Evolutionary conservation across 129 eudicot genomes (phyloP).

Genomic region (Heracleum sosnowskyi): DNA sequence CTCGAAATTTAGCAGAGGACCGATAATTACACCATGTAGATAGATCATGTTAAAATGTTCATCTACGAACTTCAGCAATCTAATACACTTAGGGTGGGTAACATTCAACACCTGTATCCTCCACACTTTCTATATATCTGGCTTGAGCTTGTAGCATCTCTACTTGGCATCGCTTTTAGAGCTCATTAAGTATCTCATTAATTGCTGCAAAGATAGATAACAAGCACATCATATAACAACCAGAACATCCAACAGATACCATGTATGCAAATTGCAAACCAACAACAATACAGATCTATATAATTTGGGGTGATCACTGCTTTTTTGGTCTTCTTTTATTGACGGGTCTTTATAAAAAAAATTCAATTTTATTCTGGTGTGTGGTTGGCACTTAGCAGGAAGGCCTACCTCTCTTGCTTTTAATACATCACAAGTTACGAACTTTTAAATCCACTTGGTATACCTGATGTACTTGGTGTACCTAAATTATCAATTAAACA

Average conservation of each 20-base stretch:
- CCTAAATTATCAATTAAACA: too few species aligned
- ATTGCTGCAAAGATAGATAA: conserved; percentile 47
- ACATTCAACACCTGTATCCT: conserved; percentile 47
- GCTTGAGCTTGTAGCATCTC: conserved; percentile 13
- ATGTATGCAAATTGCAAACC: neutral
- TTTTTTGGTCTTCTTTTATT: too few species aligned
- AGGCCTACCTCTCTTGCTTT: too few species aligned
- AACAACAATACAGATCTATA: too few species aligned
- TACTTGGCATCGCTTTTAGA: conserved; percentile 24
- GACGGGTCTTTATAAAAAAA: too few species aligned
- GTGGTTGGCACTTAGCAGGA: too few species aligned
- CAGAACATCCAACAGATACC: neutral
- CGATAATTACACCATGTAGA: neutral
- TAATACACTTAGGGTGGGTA: neutral
- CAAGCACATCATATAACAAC: neutral
- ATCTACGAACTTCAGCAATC: neutral
- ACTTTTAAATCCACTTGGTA: too few species aligned
- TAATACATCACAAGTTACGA: too few species aligned
- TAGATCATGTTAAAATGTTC: conserved; percentile 1
- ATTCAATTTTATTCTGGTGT: too few species aligned
- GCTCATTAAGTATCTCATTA: conserved; percentile 61
- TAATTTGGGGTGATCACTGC: too few species aligned
- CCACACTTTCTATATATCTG: conserved; percentile 60
- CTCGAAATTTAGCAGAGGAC: neutral
- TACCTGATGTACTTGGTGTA: too few species aligned